These are phyloP conservation scores for Pyrenula aspistea DNA, from an alignment of 495 filamentous ascomycete genomes.

Conservation along the genomic window DNA sequence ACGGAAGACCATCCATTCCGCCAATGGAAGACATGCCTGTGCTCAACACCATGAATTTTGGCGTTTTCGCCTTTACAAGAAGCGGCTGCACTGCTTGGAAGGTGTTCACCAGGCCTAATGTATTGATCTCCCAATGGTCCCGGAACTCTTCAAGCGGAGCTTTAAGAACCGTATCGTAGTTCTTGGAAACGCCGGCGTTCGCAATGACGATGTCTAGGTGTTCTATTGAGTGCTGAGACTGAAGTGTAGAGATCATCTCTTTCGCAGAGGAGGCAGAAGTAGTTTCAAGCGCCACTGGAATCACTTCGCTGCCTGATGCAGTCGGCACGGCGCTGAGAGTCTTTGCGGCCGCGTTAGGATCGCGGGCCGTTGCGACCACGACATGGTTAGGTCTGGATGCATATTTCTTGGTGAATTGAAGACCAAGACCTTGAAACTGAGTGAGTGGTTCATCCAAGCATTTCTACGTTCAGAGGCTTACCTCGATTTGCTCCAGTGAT, in stretches of 20 bases:
- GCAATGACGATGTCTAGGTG: slow-evolving; percentile 38
- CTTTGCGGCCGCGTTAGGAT: slow-evolving; percentile 15
- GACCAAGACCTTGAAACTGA: slow-evolving; percentile 26
- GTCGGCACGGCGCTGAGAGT: slow-evolving; percentile 15
- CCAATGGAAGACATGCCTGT: slow-evolving; percentile 3
- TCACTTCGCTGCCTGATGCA: slow-evolving; percentile 19
- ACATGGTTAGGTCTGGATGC: slow-evolving; percentile 29
- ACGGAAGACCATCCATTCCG: slow-evolving; percentile 5
- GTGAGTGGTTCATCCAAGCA: not conserved
- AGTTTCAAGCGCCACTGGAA: slow-evolving; percentile 29
- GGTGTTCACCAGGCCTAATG: slow-evolving; percentile 20
- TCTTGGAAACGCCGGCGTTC: slow-evolving; percentile 28
- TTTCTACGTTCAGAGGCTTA: no score
- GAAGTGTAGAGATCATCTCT: slow-evolving; percentile 14
- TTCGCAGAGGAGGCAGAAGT: slow-evolving; percentile 15
- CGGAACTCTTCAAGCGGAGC: slow-evolving; percentile 16
- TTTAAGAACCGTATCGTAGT: slow-evolving; percentile 8
- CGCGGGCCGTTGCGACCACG: slow-evolving; percentile 34
- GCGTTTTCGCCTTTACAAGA: slow-evolving; percentile 18
- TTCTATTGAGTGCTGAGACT: slow-evolving; percentile 15
- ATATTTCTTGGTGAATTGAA: slow-evolving; percentile 23
- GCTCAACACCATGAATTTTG: slow-evolving; percentile 25
- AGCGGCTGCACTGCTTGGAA: slow-evolving; percentile 26
- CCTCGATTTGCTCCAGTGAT: not conserved
- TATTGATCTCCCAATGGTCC: slow-evolving; percentile 26